These are phyloP conservation scores for Cercospora sp. DNA, from an alignment of 2,329 filamentous ascomycete genomes.

Conservation along the genomic window DNA sequence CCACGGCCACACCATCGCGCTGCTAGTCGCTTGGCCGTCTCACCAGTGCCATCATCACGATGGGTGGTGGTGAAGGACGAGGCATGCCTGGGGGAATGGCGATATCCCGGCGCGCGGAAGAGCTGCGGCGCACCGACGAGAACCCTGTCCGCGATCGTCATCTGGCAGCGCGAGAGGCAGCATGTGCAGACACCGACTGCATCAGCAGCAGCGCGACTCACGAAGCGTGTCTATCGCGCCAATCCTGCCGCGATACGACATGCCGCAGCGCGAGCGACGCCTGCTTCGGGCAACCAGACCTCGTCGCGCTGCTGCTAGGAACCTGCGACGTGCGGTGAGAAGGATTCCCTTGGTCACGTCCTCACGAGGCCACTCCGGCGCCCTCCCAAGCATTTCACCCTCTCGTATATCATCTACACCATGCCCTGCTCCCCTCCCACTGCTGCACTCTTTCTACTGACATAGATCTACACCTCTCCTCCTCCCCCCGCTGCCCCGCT, in stretches of 20 bases:
- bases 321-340: neutral
- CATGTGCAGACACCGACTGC: neutral
- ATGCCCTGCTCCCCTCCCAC: neutral
- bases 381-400: neutral
- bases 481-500: neutral
- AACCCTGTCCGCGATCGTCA: neutral
- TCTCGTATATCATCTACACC: neutral
- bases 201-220: neutral
- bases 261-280: neutral
- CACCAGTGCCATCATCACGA: neutral
- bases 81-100: too few relatives aligned
- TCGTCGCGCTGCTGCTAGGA: neutral
- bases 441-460: neutral
- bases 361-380: neutral
- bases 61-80: neutral
- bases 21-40: neutral
- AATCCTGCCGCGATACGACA: neutral
- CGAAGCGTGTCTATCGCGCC: neutral
- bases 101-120: neutral
- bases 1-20: neutral
- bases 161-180: neutral
- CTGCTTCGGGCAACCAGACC: neutral
- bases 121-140: neutral
- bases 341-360: slow-evolving; percentile 2
- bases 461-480: neutral